Percentiles rank a stretch among this genome's conserved stretches.
Evolutionary conservation across 2,329 filamentous ascomycete species (phyloP).

Genomic region (Pseudogymnoascus sp.): DNA sequence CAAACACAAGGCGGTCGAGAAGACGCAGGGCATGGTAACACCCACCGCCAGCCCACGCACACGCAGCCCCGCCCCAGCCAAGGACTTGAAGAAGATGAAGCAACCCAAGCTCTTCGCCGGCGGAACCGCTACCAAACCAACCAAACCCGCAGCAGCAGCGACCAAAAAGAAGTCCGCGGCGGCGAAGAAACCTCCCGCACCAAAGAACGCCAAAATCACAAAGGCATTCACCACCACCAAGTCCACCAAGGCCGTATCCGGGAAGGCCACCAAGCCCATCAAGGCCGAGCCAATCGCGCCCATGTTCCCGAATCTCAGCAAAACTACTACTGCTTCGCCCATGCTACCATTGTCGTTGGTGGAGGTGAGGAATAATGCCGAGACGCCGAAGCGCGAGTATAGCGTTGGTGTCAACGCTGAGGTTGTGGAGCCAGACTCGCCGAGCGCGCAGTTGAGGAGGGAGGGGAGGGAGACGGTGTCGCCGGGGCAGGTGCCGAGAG

Average conservation of each 20-base stretch:
- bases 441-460: neutral
- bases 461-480: constrained; percentile 2
- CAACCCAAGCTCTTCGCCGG: constrained; percentile 41
- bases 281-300: neutral
- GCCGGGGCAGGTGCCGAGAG: neutral
- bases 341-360: neutral
- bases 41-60: constrained; percentile 49
- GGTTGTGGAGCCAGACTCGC: neutral
- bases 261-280: neutral
- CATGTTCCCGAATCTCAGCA: constrained; percentile 19
- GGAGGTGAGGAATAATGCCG: neutral
- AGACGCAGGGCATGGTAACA: constrained; percentile 47
- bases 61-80: constrained; percentile 29
- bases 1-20: constrained; percentile 34
- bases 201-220: constrained; percentile 17
- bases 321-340: neutral
- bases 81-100: constrained; percentile 34
- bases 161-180: constrained; percentile 19
- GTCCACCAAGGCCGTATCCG: constrained; percentile 14
- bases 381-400: neutral
- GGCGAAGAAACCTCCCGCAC: constrained; percentile 12
- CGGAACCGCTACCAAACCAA: constrained; percentile 14
- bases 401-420: neutral
- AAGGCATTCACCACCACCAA: constrained; percentile 24
- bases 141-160: constrained; percentile 12